Base-by-base conservation (phyloP, 768 basidiomycete species). In the Termitomyces titanicus region DNA sequence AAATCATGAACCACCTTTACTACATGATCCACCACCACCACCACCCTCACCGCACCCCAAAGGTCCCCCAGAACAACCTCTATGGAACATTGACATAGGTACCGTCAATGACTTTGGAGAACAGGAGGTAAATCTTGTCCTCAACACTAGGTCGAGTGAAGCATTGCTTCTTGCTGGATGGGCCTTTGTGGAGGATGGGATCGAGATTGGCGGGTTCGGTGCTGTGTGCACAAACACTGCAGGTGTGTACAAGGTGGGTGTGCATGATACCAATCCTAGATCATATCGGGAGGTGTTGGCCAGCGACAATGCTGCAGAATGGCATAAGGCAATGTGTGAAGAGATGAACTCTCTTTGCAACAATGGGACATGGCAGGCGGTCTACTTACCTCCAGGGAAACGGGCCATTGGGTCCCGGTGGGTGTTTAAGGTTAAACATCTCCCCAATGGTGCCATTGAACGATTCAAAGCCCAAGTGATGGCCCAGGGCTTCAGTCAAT, bases 361-460 rank as follows among this genome's bases (percentile, higher is more conserved):
- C 3, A 71, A 68, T 47, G 62, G 70, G 3, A 72, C 72, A 0
- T 79, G 73, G 68, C 62, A 68, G 15, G 54, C 72, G 1, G 71
- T 73, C 0, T 48, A 67, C 18, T 60, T 72, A 0, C 77, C 76
- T 5, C 47, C 54, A 24, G 70, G 65, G 13, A 55, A 61, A 70
- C n/a, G 67, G 35, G 62, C 68, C 5, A 72, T 79, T 56, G 71
- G 69, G 0, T 69, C 59, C 22, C 47, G 60, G 51, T 77, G 76
- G 75, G 73, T 77, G 7, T 75, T 71, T 57, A 70, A 68, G 44
- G 64, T 73, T 38, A 82, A 82, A 61, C 63, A 64, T 40, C 68
- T 77, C 55, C 55, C 68, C 20, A 63, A 73, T 54, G 79, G 77
- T 10, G 63, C 64, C 3, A 64, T 80, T 35, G 65, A 68, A n/a